Conservation (phyloP, 2,329 filamentous ascomycete species). For the Lachnellula arida region DNA sequence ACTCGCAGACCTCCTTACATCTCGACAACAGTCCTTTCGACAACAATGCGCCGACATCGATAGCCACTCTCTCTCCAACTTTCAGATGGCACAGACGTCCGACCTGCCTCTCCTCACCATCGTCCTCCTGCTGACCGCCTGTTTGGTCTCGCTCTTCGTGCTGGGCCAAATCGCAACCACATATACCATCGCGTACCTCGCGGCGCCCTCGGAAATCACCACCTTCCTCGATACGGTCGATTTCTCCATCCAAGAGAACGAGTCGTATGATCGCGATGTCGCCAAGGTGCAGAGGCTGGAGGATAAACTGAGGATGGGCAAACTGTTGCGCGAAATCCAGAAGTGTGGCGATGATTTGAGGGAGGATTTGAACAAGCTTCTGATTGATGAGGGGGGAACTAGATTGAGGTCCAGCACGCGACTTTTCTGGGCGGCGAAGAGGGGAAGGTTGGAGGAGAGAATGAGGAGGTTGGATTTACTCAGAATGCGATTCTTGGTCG, state of each 20-base stretch:
- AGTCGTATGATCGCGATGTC: slow-evolving; percentile 58
- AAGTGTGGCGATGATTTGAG: slow-evolving; percentile 55
- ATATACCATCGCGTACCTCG: slow-evolving; percentile 52
- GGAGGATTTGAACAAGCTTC: slow-evolving; percentile 51
- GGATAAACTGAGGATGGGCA: slow-evolving; percentile 56
- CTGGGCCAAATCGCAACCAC: slow-evolving; percentile 47
- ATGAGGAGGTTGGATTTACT: slow-evolving; percentile 55
- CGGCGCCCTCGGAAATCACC: slow-evolving; percentile 53
- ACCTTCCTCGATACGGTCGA: slow-evolving; percentile 57
- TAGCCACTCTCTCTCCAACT: slow-evolving; percentile 8
- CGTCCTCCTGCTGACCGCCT: slow-evolving; percentile 53
- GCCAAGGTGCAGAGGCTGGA: slow-evolving; percentile 53
- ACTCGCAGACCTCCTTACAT: neutral
- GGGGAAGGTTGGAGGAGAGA: slow-evolving; percentile 50
- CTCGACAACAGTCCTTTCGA: neutral
- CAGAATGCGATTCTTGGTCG: slow-evolving; percentile 60
- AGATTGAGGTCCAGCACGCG: slow-evolving; percentile 46
- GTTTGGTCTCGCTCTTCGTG: slow-evolving; percentile 51
- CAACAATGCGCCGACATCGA: slow-evolving; percentile 14
- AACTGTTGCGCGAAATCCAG: slow-evolving; percentile 58
- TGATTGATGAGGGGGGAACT: slow-evolving; percentile 43
- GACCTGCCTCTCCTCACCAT: slow-evolving; percentile 35
- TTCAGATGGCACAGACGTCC: slow-evolving; percentile 28
- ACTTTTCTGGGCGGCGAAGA: slow-evolving; percentile 54
- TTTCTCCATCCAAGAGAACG: slow-evolving; percentile 56